Base-by-base conservation (phyloP, 352 stramenopile genomes). In the Phytopythium litorale region DNA sequence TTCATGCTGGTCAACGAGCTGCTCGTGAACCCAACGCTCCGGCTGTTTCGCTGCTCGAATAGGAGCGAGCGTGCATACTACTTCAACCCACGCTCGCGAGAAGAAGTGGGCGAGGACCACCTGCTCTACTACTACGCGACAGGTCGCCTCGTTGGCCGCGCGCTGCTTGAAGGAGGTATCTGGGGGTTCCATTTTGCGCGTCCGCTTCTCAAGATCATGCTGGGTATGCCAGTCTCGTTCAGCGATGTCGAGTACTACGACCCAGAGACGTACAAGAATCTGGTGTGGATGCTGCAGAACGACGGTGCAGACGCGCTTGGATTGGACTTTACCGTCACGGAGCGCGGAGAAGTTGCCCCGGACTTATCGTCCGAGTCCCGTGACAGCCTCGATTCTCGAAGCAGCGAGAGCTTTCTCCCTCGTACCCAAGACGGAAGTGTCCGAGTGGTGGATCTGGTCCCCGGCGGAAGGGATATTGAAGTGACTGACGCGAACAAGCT, bases 141-240 rank as follows among this genome's bases (percentile, higher is more conserved):
- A 4, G 83, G 82, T 11, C 73, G 83, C 6, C 64, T 92, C 16
- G 71, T 94, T 55, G 81, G 83, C 3, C 76, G 80, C 2, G 76
- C 72, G 3, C 56, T 91, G 32, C 63, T 92, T 2, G 96, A 99
- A 74, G 85, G 93, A 48, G 86, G 97, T 33, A 73, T 98, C 11
- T 91, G 98, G 37, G 76, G 85, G 30, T 96, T 96, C 46, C 97
- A 98, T 64, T 84, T 99, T 46, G 84, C 96, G 8, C 75, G 95
- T 13, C 92, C 97, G 50, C 73, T 99, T 58, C 97, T 99, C 71
- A 99, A 99, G 76, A 88, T 99, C 62, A 89, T 99, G n/a, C 76
- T 99, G 9, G 96, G 91, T 48, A 95, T 95, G 62, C 97, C 97
- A 2, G 81, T 99, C 19, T 93, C 83, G 2, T 96, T 99, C 56